These are phyloP conservation scores for Nitzschia putrida DNA, from an alignment of 108 stramenopile species.

Conservation along the genomic window DNA sequence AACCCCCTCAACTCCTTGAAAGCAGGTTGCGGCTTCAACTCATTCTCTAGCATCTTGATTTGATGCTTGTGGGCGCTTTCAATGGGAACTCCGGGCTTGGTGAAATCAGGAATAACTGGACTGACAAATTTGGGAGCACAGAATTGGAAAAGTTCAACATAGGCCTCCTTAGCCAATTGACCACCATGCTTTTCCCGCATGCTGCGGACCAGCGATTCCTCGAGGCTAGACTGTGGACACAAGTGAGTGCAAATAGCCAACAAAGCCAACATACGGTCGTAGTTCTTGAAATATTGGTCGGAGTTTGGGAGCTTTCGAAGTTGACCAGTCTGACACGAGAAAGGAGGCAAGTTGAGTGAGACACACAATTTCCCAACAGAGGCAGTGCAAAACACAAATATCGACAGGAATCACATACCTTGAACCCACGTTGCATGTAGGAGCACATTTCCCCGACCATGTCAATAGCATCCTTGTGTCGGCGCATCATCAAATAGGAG, in stretches of 20 bases:
- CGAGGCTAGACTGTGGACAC: slow-evolving; percentile 60
- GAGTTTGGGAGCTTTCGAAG: slow-evolving; percentile 71
- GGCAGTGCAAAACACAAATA: not conserved
- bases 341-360: not conserved
- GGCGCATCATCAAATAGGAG: slow-evolving; percentile 89
- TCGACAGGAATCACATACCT: slow-evolving; percentile 21
- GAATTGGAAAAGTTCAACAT: slow-evolving; percentile 79
- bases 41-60: slow-evolving; percentile 80
- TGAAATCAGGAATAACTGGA: slow-evolving; percentile 81
- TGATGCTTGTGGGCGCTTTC: slow-evolving; percentile 81
- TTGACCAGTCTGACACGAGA: slow-evolving; percentile 57
- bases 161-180: slow-evolving; percentile 78
- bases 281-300: slow-evolving; percentile 80
- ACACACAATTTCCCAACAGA: not conserved
- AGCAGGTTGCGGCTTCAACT: slow-evolving; percentile 69
- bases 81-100: slow-evolving; percentile 30
- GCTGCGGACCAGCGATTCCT: slow-evolving; percentile 67
- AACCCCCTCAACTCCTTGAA: slow-evolving; percentile 89
- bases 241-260: slow-evolving; percentile 79
- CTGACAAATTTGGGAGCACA: slow-evolving; percentile 88
- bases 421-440: slow-evolving; percentile 82
- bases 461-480: slow-evolving; percentile 89
- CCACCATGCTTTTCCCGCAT: slow-evolving; percentile 90
- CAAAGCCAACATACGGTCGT: slow-evolving; percentile 89
- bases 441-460: slow-evolving; percentile 76